These are phyloP conservation scores for Starmerella cellae DNA, from an alignment of 805 yeast genomes.

Conservation along the genomic window DNA sequence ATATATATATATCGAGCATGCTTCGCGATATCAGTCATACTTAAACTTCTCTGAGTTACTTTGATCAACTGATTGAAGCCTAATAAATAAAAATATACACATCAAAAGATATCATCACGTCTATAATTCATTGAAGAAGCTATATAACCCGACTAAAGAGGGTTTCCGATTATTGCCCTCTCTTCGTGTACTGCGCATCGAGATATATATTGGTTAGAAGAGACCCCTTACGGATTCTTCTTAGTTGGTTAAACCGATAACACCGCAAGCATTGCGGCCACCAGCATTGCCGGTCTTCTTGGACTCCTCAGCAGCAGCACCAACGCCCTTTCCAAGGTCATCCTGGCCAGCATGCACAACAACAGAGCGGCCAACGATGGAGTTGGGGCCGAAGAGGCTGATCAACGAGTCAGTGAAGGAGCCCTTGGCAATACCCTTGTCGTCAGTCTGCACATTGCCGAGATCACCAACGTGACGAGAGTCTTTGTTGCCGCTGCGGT, in stretches of 20 bases:
- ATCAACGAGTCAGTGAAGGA: slow-evolving; percentile 61
- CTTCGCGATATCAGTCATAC: no score
- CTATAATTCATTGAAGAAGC: no score
- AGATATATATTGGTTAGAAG: no score
- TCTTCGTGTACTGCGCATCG: no score
- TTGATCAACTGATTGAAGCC: no score
- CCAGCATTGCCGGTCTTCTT: slow-evolving; percentile 96
- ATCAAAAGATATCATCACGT: no score
- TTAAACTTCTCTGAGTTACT: no score
- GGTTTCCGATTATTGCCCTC: no score
- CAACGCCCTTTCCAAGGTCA: slow-evolving; percentile 90
- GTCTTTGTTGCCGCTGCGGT: slow-evolving; percentile 55
- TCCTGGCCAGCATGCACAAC: slow-evolving; percentile 88
- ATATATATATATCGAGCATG: no score
- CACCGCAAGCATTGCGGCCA: slow-evolving; percentile 97
- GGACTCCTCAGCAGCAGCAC: slow-evolving; percentile 49
- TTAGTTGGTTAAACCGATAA: slow-evolving; percentile 61
- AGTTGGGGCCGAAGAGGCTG: slow-evolving; percentile 73
- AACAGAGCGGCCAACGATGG: slow-evolving; percentile 87
- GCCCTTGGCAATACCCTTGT: slow-evolving; percentile 84
- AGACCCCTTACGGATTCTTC: no score
- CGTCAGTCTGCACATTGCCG: slow-evolving; percentile 86
- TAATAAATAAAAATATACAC: no score
- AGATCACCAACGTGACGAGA: slow-evolving; percentile 79
- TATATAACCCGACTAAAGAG: no score